Conservation (phyloP, 257 asterid species). For the Linaria vulgaris region DNA sequence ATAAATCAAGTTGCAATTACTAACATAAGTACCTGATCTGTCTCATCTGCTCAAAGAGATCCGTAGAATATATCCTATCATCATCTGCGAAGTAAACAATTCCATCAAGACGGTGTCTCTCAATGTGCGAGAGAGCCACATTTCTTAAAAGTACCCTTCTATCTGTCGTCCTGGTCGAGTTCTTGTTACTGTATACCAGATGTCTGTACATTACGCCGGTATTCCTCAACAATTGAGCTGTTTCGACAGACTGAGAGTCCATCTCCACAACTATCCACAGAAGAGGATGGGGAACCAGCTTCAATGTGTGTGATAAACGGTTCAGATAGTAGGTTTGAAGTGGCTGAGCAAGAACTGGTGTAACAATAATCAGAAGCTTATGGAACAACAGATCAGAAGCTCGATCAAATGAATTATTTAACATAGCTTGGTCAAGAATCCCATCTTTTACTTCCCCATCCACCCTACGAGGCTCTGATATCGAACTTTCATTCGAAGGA, state of each 20-base stretch:
- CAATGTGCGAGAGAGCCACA: constrained; percentile 71
- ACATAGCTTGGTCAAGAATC: constrained; percentile 1
- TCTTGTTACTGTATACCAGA: constrained; percentile 47
- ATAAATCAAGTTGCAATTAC: neutral
- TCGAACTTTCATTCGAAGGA: constrained; percentile 25
- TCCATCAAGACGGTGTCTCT: constrained; percentile 71
- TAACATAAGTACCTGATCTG: constrained; percentile 58
- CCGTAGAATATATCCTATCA: constrained; percentile 48
- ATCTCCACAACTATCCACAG: constrained; percentile 85
- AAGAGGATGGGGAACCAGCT: constrained; percentile 53
- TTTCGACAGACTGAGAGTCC: constrained; percentile 56
- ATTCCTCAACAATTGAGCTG: constrained; percentile 64
- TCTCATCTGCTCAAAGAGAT: constrained; percentile 67
- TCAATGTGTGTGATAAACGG: constrained; percentile 58
- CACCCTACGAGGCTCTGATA: constrained; percentile 23
- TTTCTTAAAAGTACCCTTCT: constrained; percentile 48
- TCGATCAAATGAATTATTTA: constrained; percentile 28
- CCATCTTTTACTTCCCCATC: constrained; percentile 28
- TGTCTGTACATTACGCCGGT: constrained; percentile 73
- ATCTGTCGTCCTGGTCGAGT: constrained; percentile 39
- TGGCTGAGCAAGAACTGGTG: constrained; percentile 48
- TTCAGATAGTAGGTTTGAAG: constrained; percentile 54
- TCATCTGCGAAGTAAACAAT: constrained; percentile 73
- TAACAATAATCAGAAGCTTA: constrained; percentile 72
- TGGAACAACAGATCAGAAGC: constrained; percentile 25